Conservation (phyloP, 108 stramenopile species). For the Craspedostauros australis region DNA sequence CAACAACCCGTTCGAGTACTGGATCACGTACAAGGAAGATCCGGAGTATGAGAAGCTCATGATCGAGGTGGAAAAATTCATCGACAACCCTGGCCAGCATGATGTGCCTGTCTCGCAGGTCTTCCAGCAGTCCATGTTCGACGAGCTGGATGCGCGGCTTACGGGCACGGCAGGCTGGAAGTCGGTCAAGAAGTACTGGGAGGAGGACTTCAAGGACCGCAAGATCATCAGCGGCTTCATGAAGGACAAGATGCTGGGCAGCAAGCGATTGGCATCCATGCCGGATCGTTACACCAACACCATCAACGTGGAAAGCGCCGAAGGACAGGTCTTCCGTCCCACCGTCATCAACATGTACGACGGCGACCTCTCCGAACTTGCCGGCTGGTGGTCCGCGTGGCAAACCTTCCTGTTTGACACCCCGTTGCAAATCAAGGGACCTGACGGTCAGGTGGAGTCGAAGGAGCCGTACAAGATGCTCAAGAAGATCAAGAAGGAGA, state of each 20-base stretch:
- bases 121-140: slow-evolving; percentile 86
- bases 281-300: slow-evolving; percentile 94
- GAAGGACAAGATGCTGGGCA: slow-evolving; percentile 76
- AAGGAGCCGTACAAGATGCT: slow-evolving; percentile 72
- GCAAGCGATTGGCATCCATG: slow-evolving; percentile 91
- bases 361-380: slow-evolving; percentile 57
- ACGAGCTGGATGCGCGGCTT: slow-evolving; percentile 56
- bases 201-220: slow-evolving; percentile 74
- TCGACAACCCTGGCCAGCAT: slow-evolving; percentile 72
- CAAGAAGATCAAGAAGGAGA: slow-evolving; percentile 79
- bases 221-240: slow-evolving; percentile 83
- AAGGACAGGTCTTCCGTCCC: slow-evolving; percentile 70
- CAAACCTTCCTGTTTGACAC: slow-evolving; percentile 86
- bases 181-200: slow-evolving; percentile 66
- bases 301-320: slow-evolving; percentile 59
- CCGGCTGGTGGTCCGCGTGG: slow-evolving; percentile 89
- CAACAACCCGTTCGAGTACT: slow-evolving; percentile 90
- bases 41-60: slow-evolving; percentile 79
- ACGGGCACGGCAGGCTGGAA: slow-evolving; percentile 55
- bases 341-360: slow-evolving; percentile 95
- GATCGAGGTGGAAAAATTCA: slow-evolving; percentile 74
- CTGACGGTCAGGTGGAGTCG: slow-evolving; percentile 41
- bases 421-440: slow-evolving; percentile 46
- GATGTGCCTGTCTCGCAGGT: slow-evolving; percentile 77
- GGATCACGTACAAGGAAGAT: slow-evolving; percentile 84